Percentiles rank a stretch among this genome's conserved stretches.
phyloP scores from a whole-genome alignment of 345 rosid species.

The Arabis hirsuta region DNA sequence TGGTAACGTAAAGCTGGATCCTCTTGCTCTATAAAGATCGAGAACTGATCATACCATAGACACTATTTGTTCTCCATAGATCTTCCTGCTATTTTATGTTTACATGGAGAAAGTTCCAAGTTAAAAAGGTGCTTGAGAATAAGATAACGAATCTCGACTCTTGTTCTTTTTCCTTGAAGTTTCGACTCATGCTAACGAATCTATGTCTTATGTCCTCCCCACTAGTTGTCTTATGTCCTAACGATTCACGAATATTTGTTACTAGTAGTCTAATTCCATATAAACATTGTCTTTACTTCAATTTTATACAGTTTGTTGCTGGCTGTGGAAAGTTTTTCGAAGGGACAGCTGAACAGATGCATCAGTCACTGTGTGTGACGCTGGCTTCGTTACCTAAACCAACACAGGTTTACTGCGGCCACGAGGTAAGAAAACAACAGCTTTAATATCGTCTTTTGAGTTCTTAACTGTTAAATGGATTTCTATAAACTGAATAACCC shows the following conservation, averaged over 20 bases:
- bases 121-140: not conserved
- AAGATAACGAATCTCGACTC: not conserved
- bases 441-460: not conserved
- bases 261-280: not conserved
- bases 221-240: not conserved
- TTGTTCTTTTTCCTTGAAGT: not conserved
- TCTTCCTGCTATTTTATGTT: not conserved
- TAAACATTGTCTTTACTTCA: conserved; percentile 12
- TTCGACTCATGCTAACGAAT: not conserved
- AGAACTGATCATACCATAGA: not conserved
- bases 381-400: conserved; percentile 83
- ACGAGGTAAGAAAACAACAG: conserved; percentile 61
- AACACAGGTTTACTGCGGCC: conserved; percentile 88
- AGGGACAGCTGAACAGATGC: conserved; percentile 97
- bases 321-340: conserved; percentile 93
- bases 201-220: conserved; percentile 9
- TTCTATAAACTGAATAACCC: not conserved
- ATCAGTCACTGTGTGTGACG: conserved; percentile 89
- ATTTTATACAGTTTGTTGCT: conserved; percentile 67
- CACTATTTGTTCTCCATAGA: not conserved
- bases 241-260: not conserved
- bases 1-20: conserved; percentile 9
- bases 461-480: not conserved
- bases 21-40: not conserved
- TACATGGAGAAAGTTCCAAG: not conserved